phyloP scores from a whole-genome alignment of 2,329 filamentous ascomycete species.

The Paraphaeosphaeria minitans region DNA sequence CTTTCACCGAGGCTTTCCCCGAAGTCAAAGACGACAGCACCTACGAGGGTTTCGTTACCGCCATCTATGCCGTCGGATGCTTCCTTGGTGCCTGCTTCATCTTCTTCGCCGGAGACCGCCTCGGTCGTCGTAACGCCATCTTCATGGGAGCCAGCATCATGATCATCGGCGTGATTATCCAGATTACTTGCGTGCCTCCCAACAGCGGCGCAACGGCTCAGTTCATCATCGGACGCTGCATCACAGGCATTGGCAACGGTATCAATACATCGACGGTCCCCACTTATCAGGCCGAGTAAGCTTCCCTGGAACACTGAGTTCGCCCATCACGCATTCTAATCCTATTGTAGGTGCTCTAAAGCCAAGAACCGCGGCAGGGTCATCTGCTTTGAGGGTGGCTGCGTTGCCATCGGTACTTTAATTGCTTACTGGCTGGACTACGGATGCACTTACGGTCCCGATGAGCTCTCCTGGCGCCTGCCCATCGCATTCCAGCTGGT shows the following conservation, averaged over 20 bases:
- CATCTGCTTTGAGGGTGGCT: conserved; percentile 8
- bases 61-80: conserved; percentile 59
- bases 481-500: conserved; percentile 59
- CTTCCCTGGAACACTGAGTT: conserved; percentile 29
- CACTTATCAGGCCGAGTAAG: conserved; percentile 17
- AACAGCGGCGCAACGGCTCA: conserved; percentile 29
- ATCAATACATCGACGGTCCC: conserved; percentile 25
- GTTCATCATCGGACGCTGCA: conserved; percentile 39
- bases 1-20: conserved; percentile 45
- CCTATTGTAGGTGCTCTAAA: background rate
- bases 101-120: conserved; percentile 45
- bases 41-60: conserved; percentile 54
- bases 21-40: conserved; percentile 43
- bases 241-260: conserved; percentile 45
- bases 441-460: conserved; percentile 11
- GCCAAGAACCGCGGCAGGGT: conserved; percentile 4
- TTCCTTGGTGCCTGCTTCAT: conserved; percentile 49
- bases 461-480: conserved; percentile 35
- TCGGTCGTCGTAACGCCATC: conserved; percentile 51
- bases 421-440: conserved; percentile 17
- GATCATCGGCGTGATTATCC: conserved; percentile 50
- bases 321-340: background rate
- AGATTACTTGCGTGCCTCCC: conserved; percentile 37
- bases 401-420: conserved; percentile 4
- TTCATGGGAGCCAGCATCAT: conserved; percentile 49